Percentiles rank a stretch among this genome's conserved stretches.
phyloP scores from a whole-genome alignment of 352 stramenopile genomes.

The Phytophthora uliginosa region DNA sequence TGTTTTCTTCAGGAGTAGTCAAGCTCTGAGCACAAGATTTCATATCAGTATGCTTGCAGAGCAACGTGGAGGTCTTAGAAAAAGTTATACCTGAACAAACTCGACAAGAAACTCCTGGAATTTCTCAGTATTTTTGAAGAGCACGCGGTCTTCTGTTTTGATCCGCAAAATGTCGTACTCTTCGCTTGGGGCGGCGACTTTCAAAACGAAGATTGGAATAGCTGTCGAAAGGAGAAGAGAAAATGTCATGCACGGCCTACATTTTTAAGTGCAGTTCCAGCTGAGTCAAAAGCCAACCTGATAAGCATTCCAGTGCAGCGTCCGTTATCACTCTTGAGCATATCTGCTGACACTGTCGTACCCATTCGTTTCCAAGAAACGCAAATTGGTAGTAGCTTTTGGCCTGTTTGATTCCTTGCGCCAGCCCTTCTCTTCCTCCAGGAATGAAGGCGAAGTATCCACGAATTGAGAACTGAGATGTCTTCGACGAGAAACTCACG shows the following conservation, averaged over 20 bases:
- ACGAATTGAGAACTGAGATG: slow-evolving; percentile 45
- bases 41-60: not conserved
- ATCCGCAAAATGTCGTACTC: slow-evolving; percentile 47
- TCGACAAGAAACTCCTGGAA: slow-evolving; percentile 46
- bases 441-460: slow-evolving; percentile 68
- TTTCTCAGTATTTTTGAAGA: slow-evolving; percentile 52
- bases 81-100: slow-evolving; percentile 58
- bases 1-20: slow-evolving; percentile 8
- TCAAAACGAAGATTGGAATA: slow-evolving; percentile 83
- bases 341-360: slow-evolving; percentile 60
- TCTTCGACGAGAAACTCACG: slow-evolving; percentile 34
- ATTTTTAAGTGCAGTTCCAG: not conserved
- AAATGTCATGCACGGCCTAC: not conserved
- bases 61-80: not conserved
- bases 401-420: slow-evolving; percentile 63
- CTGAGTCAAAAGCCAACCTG: slow-evolving; percentile 35
- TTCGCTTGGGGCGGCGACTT: slow-evolving; percentile 44
- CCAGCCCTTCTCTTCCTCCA: slow-evolving; percentile 39
- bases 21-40: slow-evolving; percentile 18
- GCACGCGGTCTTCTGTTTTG: slow-evolving; percentile 32
- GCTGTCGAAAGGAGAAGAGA: slow-evolving; percentile 34
- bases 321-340: slow-evolving; percentile 62
- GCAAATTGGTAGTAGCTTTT: slow-evolving; percentile 79
- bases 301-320: slow-evolving; percentile 30
- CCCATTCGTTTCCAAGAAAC: slow-evolving; percentile 74